Base-by-base conservation (phyloP, 2,329 filamentous ascomycete species). In the Aspergillus terreus region DNA sequence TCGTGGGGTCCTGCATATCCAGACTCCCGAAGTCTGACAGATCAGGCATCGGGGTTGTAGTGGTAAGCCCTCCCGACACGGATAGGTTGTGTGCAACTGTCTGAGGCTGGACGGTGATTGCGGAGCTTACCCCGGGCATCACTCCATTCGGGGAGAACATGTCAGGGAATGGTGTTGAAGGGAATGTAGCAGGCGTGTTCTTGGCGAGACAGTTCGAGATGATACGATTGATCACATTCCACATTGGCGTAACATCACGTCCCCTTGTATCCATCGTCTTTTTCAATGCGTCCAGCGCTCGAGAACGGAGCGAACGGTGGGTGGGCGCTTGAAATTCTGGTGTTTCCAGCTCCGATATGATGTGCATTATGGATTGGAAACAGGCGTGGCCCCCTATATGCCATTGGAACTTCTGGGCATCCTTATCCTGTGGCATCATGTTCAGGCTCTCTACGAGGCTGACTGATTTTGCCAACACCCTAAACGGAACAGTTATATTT, bases 291-390 rank as follows among this genome's bases (percentile, higher is more conserved):
- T 10, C 6, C 33, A 50, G 30, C 12, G 48, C 48, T 6, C 48
- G 48, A 46, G 48, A 50, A 19, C 43, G 48, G 17, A 50, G 42
- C 11, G n/a, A 17, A 32, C 9, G 17, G 12, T 50, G 48, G 43
- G 38, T 23, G n/a, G 41, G n/a, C 3, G 6, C 15, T n/a, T 54
- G 49, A 30, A 54, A 54, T 41, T 48, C 52, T 2, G 44, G 49
- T 9, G 40, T 54, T 19, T 46, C 33, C 7, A 54, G 45, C 17
- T 54, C 52, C 1, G 52, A 52, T 30, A 54, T 32, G 15, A 54
- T 46, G 30, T 54, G 49, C 49, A 54, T 51, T 9, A 54, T 54
- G n/a, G 52, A 38, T n/a, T 52, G 49, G 44, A 54, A 54, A 27
- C 52, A 48, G 25, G 49, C 40, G 30, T 54, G 49, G 15, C 49